Percentiles rank a stretch among this genome's conserved stretches.
Evolutionary conservation across 768 basidiomycete genomes (phyloP).

Genomic region (Tubosaeta brunneosetosa): DNA sequence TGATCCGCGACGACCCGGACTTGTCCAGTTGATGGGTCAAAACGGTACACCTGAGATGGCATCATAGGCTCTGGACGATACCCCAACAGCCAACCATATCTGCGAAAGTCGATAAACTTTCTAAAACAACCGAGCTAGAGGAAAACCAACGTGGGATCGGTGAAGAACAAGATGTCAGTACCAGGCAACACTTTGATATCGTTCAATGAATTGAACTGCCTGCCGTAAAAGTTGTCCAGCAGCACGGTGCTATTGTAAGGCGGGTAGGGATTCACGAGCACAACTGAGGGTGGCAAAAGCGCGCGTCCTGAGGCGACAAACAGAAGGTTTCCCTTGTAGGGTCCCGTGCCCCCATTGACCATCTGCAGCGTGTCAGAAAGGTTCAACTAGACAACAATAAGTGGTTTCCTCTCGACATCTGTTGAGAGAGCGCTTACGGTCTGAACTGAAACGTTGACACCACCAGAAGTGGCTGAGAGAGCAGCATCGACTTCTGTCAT

Average conservation of each 20-base stretch:
- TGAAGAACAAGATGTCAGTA: slow-evolving; percentile 70
- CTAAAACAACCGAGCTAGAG: not conserved
- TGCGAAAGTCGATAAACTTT: slow-evolving; percentile 19
- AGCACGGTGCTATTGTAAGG: slow-evolving; percentile 68
- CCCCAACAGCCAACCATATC: slow-evolving; percentile 58
- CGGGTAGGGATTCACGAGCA: slow-evolving; percentile 56
- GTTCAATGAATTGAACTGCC: slow-evolving; percentile 81
- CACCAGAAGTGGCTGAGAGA: slow-evolving; percentile 30
- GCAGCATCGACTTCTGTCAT: slow-evolving; percentile 51
- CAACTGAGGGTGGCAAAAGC: slow-evolving; percentile 54
- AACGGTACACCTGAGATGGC: slow-evolving; percentile 75
- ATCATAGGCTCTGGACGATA: slow-evolving; percentile 66
- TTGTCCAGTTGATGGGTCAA: slow-evolving; percentile 56
- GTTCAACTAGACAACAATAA: slow-evolving; percentile 41
- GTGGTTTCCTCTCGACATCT: not conserved
- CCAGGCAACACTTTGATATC: slow-evolving; percentile 71
- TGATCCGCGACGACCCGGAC: slow-evolving; percentile 74
- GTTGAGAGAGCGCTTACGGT: slow-evolving; percentile 24
- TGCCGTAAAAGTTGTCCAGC: slow-evolving; percentile 74
- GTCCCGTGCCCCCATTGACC: slow-evolving; percentile 68
- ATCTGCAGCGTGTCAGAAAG: slow-evolving; percentile 59
- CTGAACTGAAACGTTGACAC: slow-evolving; percentile 49
- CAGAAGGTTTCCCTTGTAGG: slow-evolving; percentile 53
- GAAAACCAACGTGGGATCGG: slow-evolving; percentile 56
- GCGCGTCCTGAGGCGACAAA: slow-evolving; percentile 66